Conservation (phyloP, 169 alveolate species). For the Fabrea salina region DNA sequence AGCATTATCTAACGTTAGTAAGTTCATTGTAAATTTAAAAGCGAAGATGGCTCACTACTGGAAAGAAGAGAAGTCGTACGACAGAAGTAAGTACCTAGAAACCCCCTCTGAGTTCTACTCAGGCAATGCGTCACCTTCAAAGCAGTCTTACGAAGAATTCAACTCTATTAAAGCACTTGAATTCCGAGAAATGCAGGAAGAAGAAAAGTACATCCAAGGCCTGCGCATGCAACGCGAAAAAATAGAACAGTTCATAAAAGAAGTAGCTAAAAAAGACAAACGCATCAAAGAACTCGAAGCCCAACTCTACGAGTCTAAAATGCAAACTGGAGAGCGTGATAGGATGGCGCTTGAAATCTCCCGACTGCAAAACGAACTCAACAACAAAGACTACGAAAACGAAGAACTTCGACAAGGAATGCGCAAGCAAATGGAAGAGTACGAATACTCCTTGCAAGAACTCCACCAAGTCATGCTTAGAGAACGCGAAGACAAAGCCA, state of each 20-base stretch:
- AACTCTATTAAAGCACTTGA: constrained; percentile 2
- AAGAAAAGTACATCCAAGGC: constrained; percentile 19
- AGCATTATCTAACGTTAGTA: too few species aligned
- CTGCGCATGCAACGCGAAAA: constrained; percentile 11
- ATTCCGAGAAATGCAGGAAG: constrained; percentile 10
- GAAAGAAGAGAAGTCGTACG: too few species aligned
- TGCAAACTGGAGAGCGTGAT: not conserved
- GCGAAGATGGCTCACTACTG: too few species aligned
- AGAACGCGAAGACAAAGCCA: constrained; percentile 17
- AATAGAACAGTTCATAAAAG: not conserved
- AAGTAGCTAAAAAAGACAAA: not conserved
- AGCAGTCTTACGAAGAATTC: too few species aligned
- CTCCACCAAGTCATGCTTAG: not conserved
- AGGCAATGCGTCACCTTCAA: too few species aligned
- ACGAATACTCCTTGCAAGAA: constrained; percentile 13
- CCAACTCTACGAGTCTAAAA: not conserved
- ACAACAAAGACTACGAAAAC: not conserved
- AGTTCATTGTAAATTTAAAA: too few species aligned
- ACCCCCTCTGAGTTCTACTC: too few species aligned
- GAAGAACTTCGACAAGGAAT: not conserved
- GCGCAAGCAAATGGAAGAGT: not conserved
- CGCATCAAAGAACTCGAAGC: constrained; percentile 6
- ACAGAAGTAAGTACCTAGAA: too few species aligned
- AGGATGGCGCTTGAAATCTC: not conserved
- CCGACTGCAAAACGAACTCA: not conserved